These are phyloP conservation scores for Didymella pinodella DNA, from an alignment of 2,329 filamentous ascomycete genomes.

Conservation along the genomic window DNA sequence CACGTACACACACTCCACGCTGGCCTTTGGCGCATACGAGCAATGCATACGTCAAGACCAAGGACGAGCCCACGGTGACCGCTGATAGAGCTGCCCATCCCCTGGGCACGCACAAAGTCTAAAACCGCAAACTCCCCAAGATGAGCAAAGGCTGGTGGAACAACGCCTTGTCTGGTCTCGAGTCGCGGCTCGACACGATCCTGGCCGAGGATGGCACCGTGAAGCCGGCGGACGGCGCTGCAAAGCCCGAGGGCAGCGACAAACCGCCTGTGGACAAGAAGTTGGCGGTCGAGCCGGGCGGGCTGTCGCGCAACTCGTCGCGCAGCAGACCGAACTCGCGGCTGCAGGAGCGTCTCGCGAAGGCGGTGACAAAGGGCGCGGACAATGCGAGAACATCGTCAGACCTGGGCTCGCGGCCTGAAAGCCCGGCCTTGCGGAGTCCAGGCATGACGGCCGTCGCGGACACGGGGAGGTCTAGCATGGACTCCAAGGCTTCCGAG, in stretches of 20 bases:
- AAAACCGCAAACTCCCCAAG: slow-evolving; percentile 4
- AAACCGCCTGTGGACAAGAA: slow-evolving; percentile 40
- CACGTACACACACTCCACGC: slow-evolving; percentile 30
- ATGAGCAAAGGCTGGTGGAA: slow-evolving; percentile 54
- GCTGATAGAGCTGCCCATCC: slow-evolving; percentile 25
- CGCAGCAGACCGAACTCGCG: slow-evolving; percentile 77
- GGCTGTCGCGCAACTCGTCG: slow-evolving; percentile 68
- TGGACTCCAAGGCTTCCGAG: slow-evolving; percentile 52
- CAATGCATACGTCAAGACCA: slow-evolving; percentile 43
- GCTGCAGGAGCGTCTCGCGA: slow-evolving; percentile 87
- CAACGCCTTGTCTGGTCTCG: slow-evolving; percentile 90
- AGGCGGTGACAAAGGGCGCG: slow-evolving; percentile 80
- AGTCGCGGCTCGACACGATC: slow-evolving; percentile 91
- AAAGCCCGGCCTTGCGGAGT: slow-evolving; percentile 59
- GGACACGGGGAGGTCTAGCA: slow-evolving; percentile 55
- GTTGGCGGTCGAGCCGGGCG: slow-evolving; percentile 46
- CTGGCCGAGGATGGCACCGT: slow-evolving; percentile 76
- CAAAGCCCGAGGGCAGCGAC: slow-evolving; percentile 42
- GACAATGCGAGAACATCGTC: slow-evolving; percentile 61
- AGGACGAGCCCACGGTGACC: slow-evolving; percentile 43
- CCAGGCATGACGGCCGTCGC: slow-evolving; percentile 24
- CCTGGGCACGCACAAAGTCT: slow-evolving; percentile 3
- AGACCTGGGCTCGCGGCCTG: slow-evolving; percentile 60
- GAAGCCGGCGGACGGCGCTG: slow-evolving; percentile 50
- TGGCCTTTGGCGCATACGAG: slow-evolving; percentile 41